Percentiles rank a stretch among this genome's conserved stretches.
These are phyloP conservation scores for Lodderomyces beijingensis DNA, from an alignment of 1,139 yeast genomes.

Conservation along the genomic window DNA sequence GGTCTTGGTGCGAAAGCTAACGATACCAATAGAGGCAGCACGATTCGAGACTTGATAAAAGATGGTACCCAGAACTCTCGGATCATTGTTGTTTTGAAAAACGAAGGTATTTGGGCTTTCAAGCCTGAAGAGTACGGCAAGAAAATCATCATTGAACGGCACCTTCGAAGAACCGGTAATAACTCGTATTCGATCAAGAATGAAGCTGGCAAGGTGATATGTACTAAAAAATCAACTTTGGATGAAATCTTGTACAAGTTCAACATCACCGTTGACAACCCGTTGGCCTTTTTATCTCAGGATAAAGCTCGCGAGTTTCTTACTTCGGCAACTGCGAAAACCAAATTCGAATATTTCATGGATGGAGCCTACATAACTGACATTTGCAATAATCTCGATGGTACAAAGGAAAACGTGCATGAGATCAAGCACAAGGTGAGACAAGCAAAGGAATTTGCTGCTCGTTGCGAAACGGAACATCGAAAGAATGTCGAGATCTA, in stretches of 20 bases:
- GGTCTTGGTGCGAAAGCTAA: slow-evolving; percentile 94
- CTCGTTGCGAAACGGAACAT: slow-evolving; percentile 27
- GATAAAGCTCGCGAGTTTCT: slow-evolving; percentile 91
- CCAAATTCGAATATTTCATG: slow-evolving; percentile 74
- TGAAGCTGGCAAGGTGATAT: slow-evolving; percentile 47
- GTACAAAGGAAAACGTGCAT: slow-evolving; percentile 35
- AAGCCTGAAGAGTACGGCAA: slow-evolving; percentile 63
- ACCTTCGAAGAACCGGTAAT: slow-evolving; percentile 50
- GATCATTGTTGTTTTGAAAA: slow-evolving; percentile 55
- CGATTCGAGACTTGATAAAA: slow-evolving; percentile 65
- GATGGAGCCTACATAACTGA: slow-evolving; percentile 71
- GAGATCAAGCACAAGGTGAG: slow-evolving; percentile 37
- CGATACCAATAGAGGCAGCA: slow-evolving; percentile 82
- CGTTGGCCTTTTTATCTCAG: slow-evolving; percentile 89
- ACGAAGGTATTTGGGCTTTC: slow-evolving; percentile 63
- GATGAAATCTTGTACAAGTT: slow-evolving; percentile 67
- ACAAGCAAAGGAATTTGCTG: slow-evolving; percentile 24
- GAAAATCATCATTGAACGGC: slow-evolving; percentile 66
- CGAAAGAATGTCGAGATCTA: slow-evolving; percentile 31
- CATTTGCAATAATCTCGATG: slow-evolving; percentile 47
- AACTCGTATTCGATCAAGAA: slow-evolving; percentile 51
- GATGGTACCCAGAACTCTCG: slow-evolving; percentile 70
- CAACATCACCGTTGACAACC: slow-evolving; percentile 82
- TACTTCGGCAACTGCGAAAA: slow-evolving; percentile 65
- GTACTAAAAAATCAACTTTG: slow-evolving; percentile 60